A percentile compares a stretch with the other conserved stretches of the same genome.
phyloP scores from a whole-genome alignment of 768 basidiomycete genomes.

The Boletus rubescentipes region DNA sequence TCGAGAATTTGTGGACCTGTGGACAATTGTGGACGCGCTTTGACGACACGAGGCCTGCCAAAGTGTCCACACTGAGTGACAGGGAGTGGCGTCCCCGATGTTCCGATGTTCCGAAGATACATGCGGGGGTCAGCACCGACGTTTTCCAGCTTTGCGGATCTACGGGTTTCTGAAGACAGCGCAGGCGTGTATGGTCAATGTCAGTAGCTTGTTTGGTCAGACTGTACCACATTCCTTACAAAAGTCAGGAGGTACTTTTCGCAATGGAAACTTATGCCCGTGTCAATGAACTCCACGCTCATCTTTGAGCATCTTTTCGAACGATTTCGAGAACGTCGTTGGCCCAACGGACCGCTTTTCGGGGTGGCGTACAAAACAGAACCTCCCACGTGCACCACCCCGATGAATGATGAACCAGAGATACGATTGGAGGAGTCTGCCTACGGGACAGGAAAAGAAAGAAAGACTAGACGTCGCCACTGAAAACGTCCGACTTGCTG shows the following conservation, averaged over 20 bases:
- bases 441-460: background rate
- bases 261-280: background rate
- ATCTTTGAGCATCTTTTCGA: background rate
- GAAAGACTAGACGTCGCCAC: conserved; percentile 17
- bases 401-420: background rate
- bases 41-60: conserved; percentile 29
- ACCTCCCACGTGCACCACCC: no score
- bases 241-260: background rate
- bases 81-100: conserved; percentile 12
- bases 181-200: background rate
- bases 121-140: background rate
- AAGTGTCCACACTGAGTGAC: conserved; percentile 9
- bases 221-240: background rate
- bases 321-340: background rate
- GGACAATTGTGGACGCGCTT: conserved; percentile 28
- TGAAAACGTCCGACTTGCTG: conserved; percentile 30
- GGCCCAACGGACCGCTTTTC: background rate
- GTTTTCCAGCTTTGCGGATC: background rate
- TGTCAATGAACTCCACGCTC: background rate
- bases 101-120: conserved; percentile 2
- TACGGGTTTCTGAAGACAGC: background rate
- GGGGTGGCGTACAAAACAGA: background rate
- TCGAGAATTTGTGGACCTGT: conserved; percentile 16
- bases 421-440: background rate
- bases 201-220: background rate